phyloP scores from a whole-genome alignment of 352 stramenopile genomes.

The Phytophthora chlamydospora region DNA sequence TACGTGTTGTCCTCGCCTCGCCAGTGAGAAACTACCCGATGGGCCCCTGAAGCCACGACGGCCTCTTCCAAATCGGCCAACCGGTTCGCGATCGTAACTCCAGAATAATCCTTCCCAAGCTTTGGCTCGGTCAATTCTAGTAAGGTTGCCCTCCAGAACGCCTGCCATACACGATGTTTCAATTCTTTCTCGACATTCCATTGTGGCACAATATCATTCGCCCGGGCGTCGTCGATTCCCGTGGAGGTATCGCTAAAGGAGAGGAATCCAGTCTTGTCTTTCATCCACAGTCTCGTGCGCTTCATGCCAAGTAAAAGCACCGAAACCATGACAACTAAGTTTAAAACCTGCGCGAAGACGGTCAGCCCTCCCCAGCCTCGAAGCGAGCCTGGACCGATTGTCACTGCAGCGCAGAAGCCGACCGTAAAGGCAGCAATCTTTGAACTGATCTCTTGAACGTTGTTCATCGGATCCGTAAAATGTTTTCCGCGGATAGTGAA shows the following conservation, averaged over 20 bases:
- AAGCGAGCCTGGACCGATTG: constrained; percentile 15
- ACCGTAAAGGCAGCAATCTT: constrained; percentile 37
- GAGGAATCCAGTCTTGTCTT: constrained; percentile 37
- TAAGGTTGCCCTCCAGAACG: constrained; percentile 43
- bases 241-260: constrained; percentile 43
- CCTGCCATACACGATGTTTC: constrained; percentile 50
- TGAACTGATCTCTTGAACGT: constrained; percentile 48
- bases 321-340: constrained; percentile 38
- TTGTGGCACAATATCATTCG: constrained; percentile 26
- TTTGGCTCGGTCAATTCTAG: constrained; percentile 16
- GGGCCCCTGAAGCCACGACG: constrained; percentile 25
- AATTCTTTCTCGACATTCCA: constrained; percentile 47
- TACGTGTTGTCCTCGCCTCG: constrained; percentile 22
- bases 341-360: constrained; percentile 40
- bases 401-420: constrained; percentile 27
- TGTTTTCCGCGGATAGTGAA: constrained; percentile 37
- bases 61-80: constrained; percentile 29
- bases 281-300: constrained; percentile 30
- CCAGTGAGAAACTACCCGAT: constrained; percentile 39
- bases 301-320: constrained; percentile 40
- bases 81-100: constrained; percentile 24
- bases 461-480: constrained; percentile 47
- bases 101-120: constrained; percentile 11
- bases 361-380: constrained; percentile 23
- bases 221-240: constrained; percentile 30